Percentiles rank a stretch among this genome's conserved stretches.
These are phyloP conservation scores for Solanum ossicruentum DNA, from an alignment of 257 asterid species.

Conservation along the genomic window DNA sequence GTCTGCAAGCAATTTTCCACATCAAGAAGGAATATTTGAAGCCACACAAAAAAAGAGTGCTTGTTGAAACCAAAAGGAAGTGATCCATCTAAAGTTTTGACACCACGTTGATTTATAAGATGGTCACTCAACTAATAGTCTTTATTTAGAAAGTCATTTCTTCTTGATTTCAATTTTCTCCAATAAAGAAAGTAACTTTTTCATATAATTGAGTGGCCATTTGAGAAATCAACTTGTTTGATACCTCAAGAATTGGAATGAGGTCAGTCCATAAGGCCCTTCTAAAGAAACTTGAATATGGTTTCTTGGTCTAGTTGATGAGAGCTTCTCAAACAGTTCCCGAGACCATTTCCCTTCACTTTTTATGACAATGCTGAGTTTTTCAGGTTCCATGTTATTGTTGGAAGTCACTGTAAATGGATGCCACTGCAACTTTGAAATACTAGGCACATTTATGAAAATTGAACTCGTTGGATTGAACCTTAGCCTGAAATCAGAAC, in stretches of 20 bases:
- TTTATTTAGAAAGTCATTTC: background rate
- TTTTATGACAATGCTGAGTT: conserved; percentile 17
- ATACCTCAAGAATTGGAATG: conserved; percentile 9
- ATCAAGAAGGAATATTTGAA: background rate
- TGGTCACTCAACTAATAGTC: background rate
- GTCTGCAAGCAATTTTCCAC: conserved; percentile 9
- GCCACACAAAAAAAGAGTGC: no score
- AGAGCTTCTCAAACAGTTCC: conserved; percentile 17
- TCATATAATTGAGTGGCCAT: background rate
- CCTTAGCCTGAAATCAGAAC: conserved; percentile 6
- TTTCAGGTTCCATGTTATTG: conserved; percentile 21
- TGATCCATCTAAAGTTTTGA: background rate
- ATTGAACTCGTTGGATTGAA: conserved; percentile 18
- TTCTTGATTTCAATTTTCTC: background rate
- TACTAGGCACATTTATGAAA: conserved; percentile 21
- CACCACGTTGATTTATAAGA: background rate
- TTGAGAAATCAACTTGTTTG: background rate
- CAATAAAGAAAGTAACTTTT: background rate
- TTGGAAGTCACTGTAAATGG: conserved; percentile 29
- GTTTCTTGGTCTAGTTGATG: conserved; percentile 11
- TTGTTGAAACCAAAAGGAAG: background rate
- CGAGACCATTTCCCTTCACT: conserved; percentile 26
- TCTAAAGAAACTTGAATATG: conserved; percentile 36
- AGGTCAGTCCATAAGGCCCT: conserved; percentile 52
- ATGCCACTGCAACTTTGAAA: conserved; percentile 37